A percentile compares a stretch with the other conserved stretches of the same genome.
phyloP scores from a whole-genome alignment of 2,329 filamentous ascomycete species.

The Triangularia verruculosa region DNA sequence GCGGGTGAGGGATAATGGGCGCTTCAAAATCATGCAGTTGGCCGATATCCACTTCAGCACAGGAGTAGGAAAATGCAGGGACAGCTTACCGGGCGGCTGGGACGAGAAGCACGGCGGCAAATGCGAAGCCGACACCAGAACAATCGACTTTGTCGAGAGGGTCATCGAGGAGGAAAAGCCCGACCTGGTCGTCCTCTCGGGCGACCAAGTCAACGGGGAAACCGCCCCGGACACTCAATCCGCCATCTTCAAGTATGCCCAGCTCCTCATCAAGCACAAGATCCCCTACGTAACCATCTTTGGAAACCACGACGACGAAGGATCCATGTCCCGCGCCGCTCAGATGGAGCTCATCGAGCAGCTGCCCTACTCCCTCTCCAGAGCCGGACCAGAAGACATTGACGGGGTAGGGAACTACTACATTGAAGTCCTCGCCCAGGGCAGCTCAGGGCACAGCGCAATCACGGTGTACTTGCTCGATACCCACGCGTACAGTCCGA shows the following conservation, averaged over 20 bases:
- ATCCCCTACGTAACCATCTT: conserved; percentile 93
- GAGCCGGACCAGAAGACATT: conserved; percentile 75
- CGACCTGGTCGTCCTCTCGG: conserved; percentile 85
- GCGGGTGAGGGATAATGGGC: conserved; percentile 81
- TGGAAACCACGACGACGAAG: conserved; percentile 96
- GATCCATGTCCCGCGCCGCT: conserved; percentile 68
- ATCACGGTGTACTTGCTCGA: conserved; percentile 94
- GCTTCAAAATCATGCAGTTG: conserved; percentile 95
- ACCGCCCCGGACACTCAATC: conserved; percentile 88
- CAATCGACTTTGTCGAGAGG: conserved; percentile 80
- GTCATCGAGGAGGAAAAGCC: conserved; percentile 91
- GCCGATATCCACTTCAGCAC: conserved; percentile 94
- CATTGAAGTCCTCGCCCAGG: conserved; percentile 81
- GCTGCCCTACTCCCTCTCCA: conserved; percentile 85
- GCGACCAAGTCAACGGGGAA: conserved; percentile 94
- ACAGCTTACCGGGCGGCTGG: conserved; percentile 72
- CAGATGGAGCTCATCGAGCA: conserved; percentile 86
- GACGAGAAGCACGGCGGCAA: conserved; percentile 59
- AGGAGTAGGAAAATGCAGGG: conserved; percentile 78
- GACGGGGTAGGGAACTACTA: conserved; percentile 95
- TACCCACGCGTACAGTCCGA: conserved; percentile 86
- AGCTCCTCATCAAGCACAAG: conserved; percentile 78
- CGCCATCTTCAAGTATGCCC: conserved; percentile 89
- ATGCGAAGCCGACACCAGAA: conserved; percentile 89
- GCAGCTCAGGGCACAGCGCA: conserved; percentile 78